Evolutionary conservation across 768 basidiomycete species (phyloP).

Genomic region (Mycena sanguinolenta): DNA sequence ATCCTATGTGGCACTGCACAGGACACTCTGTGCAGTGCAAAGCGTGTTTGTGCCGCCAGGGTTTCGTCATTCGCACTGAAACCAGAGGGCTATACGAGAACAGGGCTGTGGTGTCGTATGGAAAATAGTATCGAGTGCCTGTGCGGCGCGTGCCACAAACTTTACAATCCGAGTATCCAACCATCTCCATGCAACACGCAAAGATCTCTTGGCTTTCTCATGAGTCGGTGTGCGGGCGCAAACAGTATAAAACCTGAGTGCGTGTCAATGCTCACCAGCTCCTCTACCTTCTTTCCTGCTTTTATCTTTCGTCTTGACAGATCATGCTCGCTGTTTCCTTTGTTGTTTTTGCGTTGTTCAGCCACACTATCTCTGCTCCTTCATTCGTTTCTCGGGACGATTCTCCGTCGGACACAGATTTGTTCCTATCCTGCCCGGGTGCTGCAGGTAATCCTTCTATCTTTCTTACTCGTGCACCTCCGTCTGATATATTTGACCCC

Average conservation of each 20-base stretch:
- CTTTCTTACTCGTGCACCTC: neutral
- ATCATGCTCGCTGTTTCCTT: conserved; percentile 1
- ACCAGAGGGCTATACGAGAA: too few relatives aligned
- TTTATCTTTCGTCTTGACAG: neutral
- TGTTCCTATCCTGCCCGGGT: conserved; percentile 1
- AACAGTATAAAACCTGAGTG: neutral
- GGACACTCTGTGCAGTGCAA: too few relatives aligned
- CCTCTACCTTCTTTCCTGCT: neutral
- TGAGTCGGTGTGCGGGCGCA: neutral
- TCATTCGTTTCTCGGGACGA: neutral
- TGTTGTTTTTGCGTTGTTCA: neutral
- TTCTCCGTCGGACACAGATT: too few relatives aligned
- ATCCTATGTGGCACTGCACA: too few relatives aligned
- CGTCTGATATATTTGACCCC: neutral
- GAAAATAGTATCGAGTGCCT: too few relatives aligned
- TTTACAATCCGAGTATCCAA: too few relatives aligned
- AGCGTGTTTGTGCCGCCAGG: too few relatives aligned
- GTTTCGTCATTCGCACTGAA: too few relatives aligned
- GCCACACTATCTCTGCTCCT: conserved; percentile 1
- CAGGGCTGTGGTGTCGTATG: too few relatives aligned
- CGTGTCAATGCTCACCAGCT: neutral
- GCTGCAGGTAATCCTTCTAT: conserved; percentile 3
- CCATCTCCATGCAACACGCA: neutral
- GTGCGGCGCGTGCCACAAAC: too few relatives aligned
- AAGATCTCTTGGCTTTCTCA: neutral